phyloP scores from a whole-genome alignment of 108 stramenopile species.

The Nitzschia palea region DNA sequence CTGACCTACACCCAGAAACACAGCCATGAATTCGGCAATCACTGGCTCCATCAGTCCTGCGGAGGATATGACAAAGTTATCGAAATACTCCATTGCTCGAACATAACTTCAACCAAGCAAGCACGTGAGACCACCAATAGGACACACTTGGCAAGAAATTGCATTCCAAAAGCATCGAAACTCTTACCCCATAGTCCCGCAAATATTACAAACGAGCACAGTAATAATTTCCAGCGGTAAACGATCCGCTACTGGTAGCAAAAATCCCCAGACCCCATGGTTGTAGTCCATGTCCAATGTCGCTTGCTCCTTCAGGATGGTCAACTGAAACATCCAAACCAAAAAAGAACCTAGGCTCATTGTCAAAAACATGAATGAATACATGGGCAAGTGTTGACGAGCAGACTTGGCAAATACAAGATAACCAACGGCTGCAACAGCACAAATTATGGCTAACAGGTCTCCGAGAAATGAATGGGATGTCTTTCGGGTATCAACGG shows the following conservation, averaged over 20 bases:
- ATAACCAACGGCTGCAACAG: slow-evolving; percentile 34
- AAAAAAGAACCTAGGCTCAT: slow-evolving; percentile 41
- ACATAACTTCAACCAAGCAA: slow-evolving; percentile 24
- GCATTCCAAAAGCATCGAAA: no score
- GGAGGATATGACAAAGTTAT: slow-evolving; percentile 50
- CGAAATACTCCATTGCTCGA: slow-evolving; percentile 71
- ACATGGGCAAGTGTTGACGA: slow-evolving; percentile 30
- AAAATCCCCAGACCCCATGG: slow-evolving; percentile 60
- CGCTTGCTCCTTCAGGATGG: slow-evolving; percentile 14
- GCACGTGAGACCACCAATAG: no score
- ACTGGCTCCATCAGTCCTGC: slow-evolving; percentile 44
- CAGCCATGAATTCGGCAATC: slow-evolving; percentile 34
- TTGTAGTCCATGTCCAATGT: slow-evolving; percentile 35
- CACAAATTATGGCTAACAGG: slow-evolving; percentile 41
- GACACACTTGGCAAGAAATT: no score
- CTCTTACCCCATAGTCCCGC: slow-evolving; percentile 64
- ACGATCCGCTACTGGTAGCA: slow-evolving; percentile 20
- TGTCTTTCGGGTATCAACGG: background rate
- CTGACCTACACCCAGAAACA: slow-evolving; percentile 24
- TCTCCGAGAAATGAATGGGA: slow-evolving; percentile 42
- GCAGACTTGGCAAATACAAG: slow-evolving; percentile 51
- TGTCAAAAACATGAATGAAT: slow-evolving; percentile 58
- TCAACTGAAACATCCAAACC: slow-evolving; percentile 32
- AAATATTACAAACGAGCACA: slow-evolving; percentile 55
- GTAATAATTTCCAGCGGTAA: slow-evolving; percentile 45